Evolutionary conservation across 495 filamentous ascomycete genomes (phyloP), one percentile per base, ranked within the genome.

Genomic region (Xylona heveae): DNA sequence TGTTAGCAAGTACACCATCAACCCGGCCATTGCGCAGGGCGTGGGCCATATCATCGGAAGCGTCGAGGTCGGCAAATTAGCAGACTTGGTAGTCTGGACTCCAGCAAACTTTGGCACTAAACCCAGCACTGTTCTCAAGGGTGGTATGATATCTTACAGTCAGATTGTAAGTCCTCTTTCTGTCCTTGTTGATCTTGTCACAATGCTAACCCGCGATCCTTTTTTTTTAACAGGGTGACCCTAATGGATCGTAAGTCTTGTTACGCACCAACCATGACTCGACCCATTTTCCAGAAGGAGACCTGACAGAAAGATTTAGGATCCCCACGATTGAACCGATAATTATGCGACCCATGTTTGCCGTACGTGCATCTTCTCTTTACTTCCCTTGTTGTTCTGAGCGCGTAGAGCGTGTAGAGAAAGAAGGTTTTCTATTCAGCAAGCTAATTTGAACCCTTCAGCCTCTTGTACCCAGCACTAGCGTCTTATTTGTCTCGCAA

Each of bases 1-100:
- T 49, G 64, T 97, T 21, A 79, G 74, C 58, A 97, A 97, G 54
- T 94, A 95, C 50, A 97, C 88, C 10, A 74, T 95, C 59, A 97
- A 97, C 57, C 90, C 88, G 8, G 83, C 83, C 4, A 62, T 95
- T 31, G 70, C 88, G 1, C 90, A 95, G 53, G 88, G 88, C 14
- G 90, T 97, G 81, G 57, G 62, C 3, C 90, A 95, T 49, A 34
- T 92, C 1, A 71, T 95, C 41, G 88, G 88, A 2, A 81, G 73
- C 37, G 55, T 97, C 21, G 83, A 93, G 52, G 65, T 77, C 1
- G 88, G 84, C 20, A 95, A 93, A 55, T 45, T 97, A 19, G 88
- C 90, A 1, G 88, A 97, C 50, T 44, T 97, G 33, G 80, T 93
- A 0, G 42, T 97, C 5, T 97, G 88, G 90, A 69, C 71, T 19